These are phyloP conservation scores for Claviceps maximensis DNA, from an alignment of 2,329 filamentous ascomycete genomes.

Conservation along the genomic window DNA sequence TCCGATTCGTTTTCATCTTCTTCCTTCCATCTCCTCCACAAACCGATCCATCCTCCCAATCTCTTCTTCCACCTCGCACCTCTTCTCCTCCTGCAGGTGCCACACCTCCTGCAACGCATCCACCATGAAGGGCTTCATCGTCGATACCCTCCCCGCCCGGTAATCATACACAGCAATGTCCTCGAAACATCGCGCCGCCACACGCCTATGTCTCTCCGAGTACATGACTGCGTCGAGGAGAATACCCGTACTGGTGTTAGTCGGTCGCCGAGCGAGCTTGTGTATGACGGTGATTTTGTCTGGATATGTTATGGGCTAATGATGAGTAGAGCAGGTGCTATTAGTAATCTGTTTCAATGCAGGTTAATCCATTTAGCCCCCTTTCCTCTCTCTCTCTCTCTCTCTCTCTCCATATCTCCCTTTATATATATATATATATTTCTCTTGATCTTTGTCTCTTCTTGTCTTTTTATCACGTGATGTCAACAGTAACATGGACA, in stretches of 20 bases:
- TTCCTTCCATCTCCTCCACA: slow-evolving; percentile 4
- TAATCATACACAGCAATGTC: slow-evolving; percentile 20
- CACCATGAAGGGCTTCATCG: slow-evolving; percentile 28
- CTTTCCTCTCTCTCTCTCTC: no score
- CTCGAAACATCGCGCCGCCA: slow-evolving; percentile 62
- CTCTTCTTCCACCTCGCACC: slow-evolving; percentile 8
- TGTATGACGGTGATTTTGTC: slow-evolving; percentile 77
- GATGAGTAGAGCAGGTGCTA: no score
- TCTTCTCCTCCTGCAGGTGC: slow-evolving; percentile 18
- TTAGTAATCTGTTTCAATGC: no score
- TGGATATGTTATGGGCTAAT: slow-evolving; percentile 67
- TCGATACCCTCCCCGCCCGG: slow-evolving; percentile 20
- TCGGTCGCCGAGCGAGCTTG: slow-evolving; percentile 52
- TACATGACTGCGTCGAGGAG: slow-evolving; percentile 51
- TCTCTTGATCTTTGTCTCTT: no score
- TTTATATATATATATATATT: no score
- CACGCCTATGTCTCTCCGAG: slow-evolving; percentile 60
- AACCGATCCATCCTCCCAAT: slow-evolving; percentile 7
- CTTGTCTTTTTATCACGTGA: no score
- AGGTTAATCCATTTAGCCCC: no score
- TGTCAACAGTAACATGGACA: neutral
- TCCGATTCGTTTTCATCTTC: no score
- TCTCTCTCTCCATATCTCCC: no score
- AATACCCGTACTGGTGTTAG: slow-evolving; percentile 33
- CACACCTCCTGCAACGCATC: slow-evolving; percentile 23